These are phyloP conservation scores for Mycena rosella DNA, from an alignment of 768 basidiomycete genomes.

Conservation along the genomic window DNA sequence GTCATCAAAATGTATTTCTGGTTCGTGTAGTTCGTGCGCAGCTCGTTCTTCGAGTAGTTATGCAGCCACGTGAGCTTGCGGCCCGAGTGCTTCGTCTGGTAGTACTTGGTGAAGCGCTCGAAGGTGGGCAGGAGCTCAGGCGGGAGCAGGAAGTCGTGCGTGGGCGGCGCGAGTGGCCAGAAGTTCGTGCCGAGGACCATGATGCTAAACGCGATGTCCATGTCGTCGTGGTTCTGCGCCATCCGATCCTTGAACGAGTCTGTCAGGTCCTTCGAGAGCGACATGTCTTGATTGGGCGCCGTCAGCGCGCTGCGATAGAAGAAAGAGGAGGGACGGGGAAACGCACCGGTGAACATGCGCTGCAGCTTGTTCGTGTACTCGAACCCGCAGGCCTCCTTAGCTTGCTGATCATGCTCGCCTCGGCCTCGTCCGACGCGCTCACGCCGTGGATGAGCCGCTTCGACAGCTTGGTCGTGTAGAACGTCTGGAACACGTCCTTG, in stretches of 20 bases:
- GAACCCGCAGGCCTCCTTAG: slow-evolving; percentile 97
- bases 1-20: slow-evolving; percentile 98
- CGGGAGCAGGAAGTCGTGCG: slow-evolving; percentile 90
- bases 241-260: slow-evolving; percentile 96
- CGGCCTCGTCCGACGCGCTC: slow-evolving; percentile 95
- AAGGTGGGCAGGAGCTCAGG: slow-evolving; percentile 88
- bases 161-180: slow-evolving; percentile 91
- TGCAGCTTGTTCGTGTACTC: slow-evolving; percentile 97
- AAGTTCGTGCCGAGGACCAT: slow-evolving; percentile 97
- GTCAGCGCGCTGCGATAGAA: not conserved
- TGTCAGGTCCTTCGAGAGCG: slow-evolving; percentile 93
- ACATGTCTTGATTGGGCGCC: slow-evolving; percentile 77
- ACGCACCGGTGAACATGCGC: slow-evolving; percentile 93
- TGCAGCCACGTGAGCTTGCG: slow-evolving; percentile 99
- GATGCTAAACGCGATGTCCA: slow-evolving; percentile 88
- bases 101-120: slow-evolving; percentile 92
- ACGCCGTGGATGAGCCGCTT: slow-evolving; percentile 92
- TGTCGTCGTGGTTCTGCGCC: slow-evolving; percentile 86
- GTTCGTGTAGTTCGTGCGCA: slow-evolving; percentile 91
- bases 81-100: slow-evolving; percentile 87
- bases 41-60: slow-evolving; percentile 98
- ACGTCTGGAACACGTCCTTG: slow-evolving; percentile 98
- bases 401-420: slow-evolving; percentile 98
- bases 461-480: slow-evolving; percentile 94
- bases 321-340: not conserved